Evolutionary conservation across 306 rosid genomes (phyloP).

Genomic region (Delonix regia): DNA sequence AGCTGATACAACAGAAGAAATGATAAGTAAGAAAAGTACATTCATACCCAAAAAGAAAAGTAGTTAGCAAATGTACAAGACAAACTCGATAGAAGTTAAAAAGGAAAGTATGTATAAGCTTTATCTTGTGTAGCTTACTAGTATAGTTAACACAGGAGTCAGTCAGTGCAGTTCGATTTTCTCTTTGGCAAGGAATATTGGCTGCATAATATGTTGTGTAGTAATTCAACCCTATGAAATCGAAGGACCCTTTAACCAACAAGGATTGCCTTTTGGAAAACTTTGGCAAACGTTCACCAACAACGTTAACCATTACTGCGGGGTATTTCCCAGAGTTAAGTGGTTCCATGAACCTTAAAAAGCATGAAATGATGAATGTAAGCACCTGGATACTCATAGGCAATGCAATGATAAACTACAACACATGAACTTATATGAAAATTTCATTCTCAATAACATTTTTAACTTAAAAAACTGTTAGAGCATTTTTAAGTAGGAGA

Average conservation of each 20-base stretch:
- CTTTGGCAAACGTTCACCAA: constrained; percentile 40
- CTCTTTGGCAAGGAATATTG: constrained; percentile 11
- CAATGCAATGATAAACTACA: background rate
- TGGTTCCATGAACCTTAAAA: constrained; percentile 46
- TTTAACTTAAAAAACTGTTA: background rate
- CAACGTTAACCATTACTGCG: constrained; percentile 30
- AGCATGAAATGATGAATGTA: background rate
- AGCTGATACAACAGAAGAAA: constrained; percentile 21
- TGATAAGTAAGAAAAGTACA: constrained; percentile 1
- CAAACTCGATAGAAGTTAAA: background rate
- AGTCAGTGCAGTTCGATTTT: background rate
- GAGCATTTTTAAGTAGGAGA: background rate
- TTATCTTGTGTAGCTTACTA: constrained; percentile 12
- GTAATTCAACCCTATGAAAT: constrained; percentile 55
- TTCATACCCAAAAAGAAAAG: background rate
- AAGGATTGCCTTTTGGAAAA: constrained; percentile 34
- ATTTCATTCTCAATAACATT: background rate
- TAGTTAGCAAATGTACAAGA: constrained; percentile 5
- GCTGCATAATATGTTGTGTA: constrained; percentile 39
- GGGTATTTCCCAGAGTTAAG: constrained; percentile 46
- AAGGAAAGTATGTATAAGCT: background rate
- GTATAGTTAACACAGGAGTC: constrained; percentile 1
- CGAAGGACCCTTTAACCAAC: constrained; percentile 42
- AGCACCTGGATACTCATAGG: background rate
- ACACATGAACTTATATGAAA: background rate